Conservation (phyloP, 257 asterid genomes). For the Solanum pinnatisectum region DNA sequence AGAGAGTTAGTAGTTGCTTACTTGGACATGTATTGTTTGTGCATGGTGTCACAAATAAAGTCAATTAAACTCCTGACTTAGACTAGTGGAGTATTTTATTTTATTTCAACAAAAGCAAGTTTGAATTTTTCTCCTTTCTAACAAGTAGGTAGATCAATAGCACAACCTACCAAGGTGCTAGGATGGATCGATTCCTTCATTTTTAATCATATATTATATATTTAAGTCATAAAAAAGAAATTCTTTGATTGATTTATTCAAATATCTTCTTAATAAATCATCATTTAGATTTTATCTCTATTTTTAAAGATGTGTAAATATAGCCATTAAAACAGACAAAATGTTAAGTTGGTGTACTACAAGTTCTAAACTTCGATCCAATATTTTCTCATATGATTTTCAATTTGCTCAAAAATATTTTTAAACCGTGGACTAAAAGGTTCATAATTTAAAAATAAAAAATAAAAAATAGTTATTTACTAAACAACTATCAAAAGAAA, state of each 20-base stretch:
- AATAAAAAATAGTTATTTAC: background rate
- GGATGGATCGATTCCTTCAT: rapidly evolving
- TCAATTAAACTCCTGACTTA: background rate
- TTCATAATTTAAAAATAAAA: background rate
- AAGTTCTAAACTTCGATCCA: background rate
- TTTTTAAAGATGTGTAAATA: too few species aligned
- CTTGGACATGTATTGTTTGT: background rate
- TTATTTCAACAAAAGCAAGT: background rate
- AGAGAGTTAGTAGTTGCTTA: background rate
- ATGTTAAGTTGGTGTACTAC: background rate
- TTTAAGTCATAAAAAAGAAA: background rate
- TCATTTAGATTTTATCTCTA: background rate
- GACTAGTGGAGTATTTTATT: background rate
- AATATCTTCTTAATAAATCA: background rate
- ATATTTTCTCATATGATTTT: background rate
- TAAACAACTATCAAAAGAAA: background rate
- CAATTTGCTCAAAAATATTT: background rate
- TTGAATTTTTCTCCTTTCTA: background rate
- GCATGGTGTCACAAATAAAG: background rate
- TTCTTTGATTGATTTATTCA: background rate
- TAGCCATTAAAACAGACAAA: rapidly evolving
- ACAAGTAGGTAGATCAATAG: background rate
- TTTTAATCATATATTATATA: background rate
- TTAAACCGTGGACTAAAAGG: background rate
- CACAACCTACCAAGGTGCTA: background rate